Conservation (phyloP, 441 rosid species). For the Syzygium malaccense region DNA sequence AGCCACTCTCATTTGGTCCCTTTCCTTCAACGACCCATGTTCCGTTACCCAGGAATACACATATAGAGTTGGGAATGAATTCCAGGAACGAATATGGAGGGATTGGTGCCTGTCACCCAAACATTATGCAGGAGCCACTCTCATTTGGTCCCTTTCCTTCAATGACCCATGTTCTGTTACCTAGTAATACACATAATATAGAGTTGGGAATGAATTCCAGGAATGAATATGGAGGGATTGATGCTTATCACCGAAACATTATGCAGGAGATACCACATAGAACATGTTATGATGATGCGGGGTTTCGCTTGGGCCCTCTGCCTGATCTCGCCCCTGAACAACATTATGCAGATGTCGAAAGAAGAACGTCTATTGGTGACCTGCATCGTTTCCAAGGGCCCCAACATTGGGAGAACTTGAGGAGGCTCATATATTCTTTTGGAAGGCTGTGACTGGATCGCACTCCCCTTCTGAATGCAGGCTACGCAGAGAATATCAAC, state of each 20-base stretch:
- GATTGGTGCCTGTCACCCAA: no score
- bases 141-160: neutral
- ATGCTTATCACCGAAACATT: neutral
- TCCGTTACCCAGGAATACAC: neutral
- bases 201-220: neutral
- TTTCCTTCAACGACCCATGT: no score
- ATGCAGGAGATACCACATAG: neutral
- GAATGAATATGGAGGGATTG: neutral
- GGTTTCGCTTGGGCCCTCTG: neutral
- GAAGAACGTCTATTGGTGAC: neutral
- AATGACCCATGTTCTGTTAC: no score
- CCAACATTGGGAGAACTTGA: neutral
- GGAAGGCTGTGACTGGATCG: neutral
- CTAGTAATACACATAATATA: neutral
- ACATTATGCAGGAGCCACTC: neutral
- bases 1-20: neutral
- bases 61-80: neutral
- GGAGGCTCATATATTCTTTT: neutral
- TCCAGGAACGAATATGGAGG: no score
- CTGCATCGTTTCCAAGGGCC: neutral
- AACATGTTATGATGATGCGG: neutral
- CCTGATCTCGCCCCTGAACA: neutral
- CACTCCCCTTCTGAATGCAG: neutral
- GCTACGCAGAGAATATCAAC: neutral
- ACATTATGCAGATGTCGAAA: neutral